Percentiles rank a stretch among this genome's conserved stretches.
These are phyloP conservation scores for Rhodotorula babjevae DNA, from an alignment of 768 basidiomycete species.

Conservation along the genomic window DNA sequence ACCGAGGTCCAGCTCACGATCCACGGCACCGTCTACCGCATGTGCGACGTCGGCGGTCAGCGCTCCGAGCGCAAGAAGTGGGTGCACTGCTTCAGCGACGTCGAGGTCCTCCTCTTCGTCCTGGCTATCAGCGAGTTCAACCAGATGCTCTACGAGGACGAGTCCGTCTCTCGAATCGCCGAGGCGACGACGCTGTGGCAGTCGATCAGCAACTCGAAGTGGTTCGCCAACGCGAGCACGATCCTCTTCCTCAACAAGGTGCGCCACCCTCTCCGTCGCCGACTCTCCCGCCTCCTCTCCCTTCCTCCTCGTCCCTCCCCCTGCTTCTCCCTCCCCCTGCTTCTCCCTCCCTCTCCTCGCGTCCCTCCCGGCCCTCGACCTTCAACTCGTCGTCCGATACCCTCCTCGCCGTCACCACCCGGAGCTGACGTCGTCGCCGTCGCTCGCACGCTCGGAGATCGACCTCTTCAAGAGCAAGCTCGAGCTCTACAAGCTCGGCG, in stretches of 20 bases:
- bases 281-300: slow-evolving; percentile 77
- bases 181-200: slow-evolving; percentile 92
- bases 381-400: slow-evolving; percentile 53
- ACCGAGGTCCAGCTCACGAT: slow-evolving; percentile 93
- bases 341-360: too few species aligned
- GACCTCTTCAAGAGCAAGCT: slow-evolving; percentile 91
- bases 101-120: slow-evolving; percentile 45
- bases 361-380: slow-evolving; percentile 39
- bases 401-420: not conserved
- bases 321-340: too few species aligned
- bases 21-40: slow-evolving; percentile 73
- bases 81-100: slow-evolving; percentile 81
- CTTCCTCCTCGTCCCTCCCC: too few species aligned
- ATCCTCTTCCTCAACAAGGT: slow-evolving; percentile 55
- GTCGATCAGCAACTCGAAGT: slow-evolving; percentile 92
- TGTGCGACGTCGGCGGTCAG: slow-evolving; percentile 91
- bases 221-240: slow-evolving; percentile 90
- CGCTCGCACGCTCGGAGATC: slow-evolving; percentile 7
- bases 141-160: slow-evolving; percentile 91
- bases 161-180: slow-evolving; percentile 80
- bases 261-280: slow-evolving; percentile 58
- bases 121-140: slow-evolving; percentile 76
- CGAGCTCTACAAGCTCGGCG: slow-evolving; percentile 67
- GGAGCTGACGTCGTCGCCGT: not conserved
- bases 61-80: slow-evolving; percentile 85